These are phyloP conservation scores for Nothophaeocryptopus gaeumannii DNA, from an alignment of 2,329 filamentous ascomycete species.

Conservation along the genomic window DNA sequence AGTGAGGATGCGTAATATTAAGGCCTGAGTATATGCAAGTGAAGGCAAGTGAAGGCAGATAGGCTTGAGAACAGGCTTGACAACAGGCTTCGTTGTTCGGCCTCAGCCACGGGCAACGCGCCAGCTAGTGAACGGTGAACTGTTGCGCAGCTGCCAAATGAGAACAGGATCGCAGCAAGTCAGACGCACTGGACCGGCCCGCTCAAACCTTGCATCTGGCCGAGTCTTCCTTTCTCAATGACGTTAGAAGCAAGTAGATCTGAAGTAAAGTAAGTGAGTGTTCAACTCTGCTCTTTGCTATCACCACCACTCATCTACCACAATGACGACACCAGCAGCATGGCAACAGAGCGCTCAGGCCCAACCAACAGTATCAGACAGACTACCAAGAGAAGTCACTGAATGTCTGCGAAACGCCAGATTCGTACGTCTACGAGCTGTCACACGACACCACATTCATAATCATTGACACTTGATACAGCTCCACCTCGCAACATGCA, in stretches of 20 bases:
- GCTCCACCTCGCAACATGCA: conserved; percentile 94
- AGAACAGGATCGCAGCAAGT: too few species aligned
- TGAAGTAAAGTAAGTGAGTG: too few species aligned
- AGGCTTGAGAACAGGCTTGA: too few species aligned
- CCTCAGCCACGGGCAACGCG: too few species aligned
- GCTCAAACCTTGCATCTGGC: too few species aligned
- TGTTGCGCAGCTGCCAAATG: too few species aligned
- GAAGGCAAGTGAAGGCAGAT: neutral
- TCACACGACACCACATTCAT: neutral
- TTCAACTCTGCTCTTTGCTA: neutral
- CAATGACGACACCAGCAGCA: conserved; percentile 30
- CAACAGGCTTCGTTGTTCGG: too few species aligned
- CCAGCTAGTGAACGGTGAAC: too few species aligned
- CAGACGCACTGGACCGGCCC: too few species aligned
- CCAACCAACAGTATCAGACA: conserved; percentile 65
- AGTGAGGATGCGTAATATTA: neutral
- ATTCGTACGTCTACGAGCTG: conserved; percentile 63
- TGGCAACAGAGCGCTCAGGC: conserved; percentile 61
- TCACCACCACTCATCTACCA: neutral
- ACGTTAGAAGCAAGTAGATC: too few species aligned
- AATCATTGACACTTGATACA: conserved; percentile 38
- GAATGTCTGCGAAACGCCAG: conserved; percentile 91
- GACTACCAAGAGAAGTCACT: conserved; percentile 78
- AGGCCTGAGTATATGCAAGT: too few species aligned
- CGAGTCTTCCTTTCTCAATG: too few species aligned